Evolutionary conservation across 2,329 filamentous ascomycete genomes (phyloP).

Genomic region (Fusarium neocosmosporiellum): DNA sequence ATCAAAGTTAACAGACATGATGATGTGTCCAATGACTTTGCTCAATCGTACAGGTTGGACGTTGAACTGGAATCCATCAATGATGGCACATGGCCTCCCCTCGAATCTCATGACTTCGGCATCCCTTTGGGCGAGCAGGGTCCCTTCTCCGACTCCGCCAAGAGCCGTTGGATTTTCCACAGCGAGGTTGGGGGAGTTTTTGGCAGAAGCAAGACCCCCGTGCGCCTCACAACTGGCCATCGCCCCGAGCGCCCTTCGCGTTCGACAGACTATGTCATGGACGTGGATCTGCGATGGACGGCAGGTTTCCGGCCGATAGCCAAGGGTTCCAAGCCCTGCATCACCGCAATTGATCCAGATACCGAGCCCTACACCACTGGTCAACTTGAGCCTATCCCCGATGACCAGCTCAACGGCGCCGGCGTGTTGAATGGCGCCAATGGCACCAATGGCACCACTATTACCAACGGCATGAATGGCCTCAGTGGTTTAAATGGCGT

Average conservation of each 20-base stretch:
- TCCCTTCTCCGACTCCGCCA: slow-evolving; percentile 33
- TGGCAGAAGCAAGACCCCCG: slow-evolving; percentile 53
- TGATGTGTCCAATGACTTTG: slow-evolving; percentile 59
- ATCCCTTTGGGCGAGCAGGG: slow-evolving; percentile 34
- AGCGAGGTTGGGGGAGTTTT: slow-evolving; percentile 57
- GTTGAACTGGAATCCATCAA: slow-evolving; percentile 65
- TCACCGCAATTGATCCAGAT: slow-evolving; percentile 55
- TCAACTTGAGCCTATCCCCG: slow-evolving; percentile 34
- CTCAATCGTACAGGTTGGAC: slow-evolving; percentile 61
- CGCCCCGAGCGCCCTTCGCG: slow-evolving; percentile 36
- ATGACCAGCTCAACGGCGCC: slow-evolving; percentile 30
- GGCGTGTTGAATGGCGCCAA: slow-evolving; percentile 29
- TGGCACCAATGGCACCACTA: slow-evolving; percentile 4
- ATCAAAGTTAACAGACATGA: slow-evolving; percentile 62
- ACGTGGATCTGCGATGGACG: slow-evolving; percentile 61
- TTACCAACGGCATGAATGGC: background rate
- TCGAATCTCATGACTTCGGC: slow-evolving; percentile 52
- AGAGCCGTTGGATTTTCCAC: slow-evolving; percentile 53
- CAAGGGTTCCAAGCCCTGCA: slow-evolving; percentile 57
- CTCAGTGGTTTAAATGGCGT: slow-evolving; percentile 17
- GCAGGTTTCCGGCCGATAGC: slow-evolving; percentile 54
- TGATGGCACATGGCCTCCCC: slow-evolving; percentile 64
- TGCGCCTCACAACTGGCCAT: slow-evolving; percentile 44
- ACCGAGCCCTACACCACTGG: slow-evolving; percentile 40
- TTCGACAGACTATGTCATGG: slow-evolving; percentile 59